phyloP scores from a whole-genome alignment of 2,329 filamentous ascomycete species.

The Arachnomyces sp. region DNA sequence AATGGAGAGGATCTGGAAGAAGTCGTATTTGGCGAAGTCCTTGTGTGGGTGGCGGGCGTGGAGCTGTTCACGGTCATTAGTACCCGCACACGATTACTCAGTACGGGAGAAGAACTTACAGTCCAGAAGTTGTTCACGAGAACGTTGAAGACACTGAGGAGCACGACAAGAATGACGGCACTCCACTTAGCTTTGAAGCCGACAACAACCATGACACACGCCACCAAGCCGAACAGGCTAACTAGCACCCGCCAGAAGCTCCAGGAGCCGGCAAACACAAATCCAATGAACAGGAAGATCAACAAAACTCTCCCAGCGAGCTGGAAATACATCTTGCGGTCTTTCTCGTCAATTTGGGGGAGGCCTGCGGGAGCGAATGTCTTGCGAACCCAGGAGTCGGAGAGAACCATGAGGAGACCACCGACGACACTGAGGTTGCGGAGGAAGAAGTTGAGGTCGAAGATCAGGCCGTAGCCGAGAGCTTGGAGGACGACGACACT shows the following conservation, averaged over 20 bases:
- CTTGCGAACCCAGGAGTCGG: slow-evolving; percentile 97
- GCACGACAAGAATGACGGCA: slow-evolving; percentile 86
- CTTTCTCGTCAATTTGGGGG: slow-evolving; percentile 93
- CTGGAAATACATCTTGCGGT: slow-evolving; percentile 99
- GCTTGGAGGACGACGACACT: slow-evolving; percentile 88
- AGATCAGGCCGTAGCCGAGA: slow-evolving; percentile 93
- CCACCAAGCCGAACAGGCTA: slow-evolving; percentile 74
- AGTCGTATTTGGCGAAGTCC: slow-evolving; percentile 99
- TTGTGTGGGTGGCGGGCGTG: slow-evolving; percentile 98
- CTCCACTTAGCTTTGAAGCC: slow-evolving; percentile 99
- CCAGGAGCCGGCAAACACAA: slow-evolving; percentile 93
- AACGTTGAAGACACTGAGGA: slow-evolving; percentile 93
- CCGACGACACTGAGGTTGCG: slow-evolving; percentile 97
- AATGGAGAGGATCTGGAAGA: slow-evolving; percentile 99
- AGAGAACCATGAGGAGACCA: slow-evolving; percentile 93
- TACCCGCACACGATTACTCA: slow-evolving; percentile 11
- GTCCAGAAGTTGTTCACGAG: slow-evolving; percentile 99
- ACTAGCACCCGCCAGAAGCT: slow-evolving; percentile 79
- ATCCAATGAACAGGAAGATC: slow-evolving; percentile 96
- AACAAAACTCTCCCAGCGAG: slow-evolving; percentile 88
- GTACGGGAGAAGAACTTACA: slow-evolving; percentile 49
- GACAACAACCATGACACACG: slow-evolving; percentile 96
- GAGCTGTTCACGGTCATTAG: slow-evolving; percentile 48
- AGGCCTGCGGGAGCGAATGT: slow-evolving; percentile 92
- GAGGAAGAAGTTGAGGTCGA: slow-evolving; percentile 99